Evolutionary conservation across 257 asterid species (phyloP).

Genomic region (Ligustrum vulgare): DNA sequence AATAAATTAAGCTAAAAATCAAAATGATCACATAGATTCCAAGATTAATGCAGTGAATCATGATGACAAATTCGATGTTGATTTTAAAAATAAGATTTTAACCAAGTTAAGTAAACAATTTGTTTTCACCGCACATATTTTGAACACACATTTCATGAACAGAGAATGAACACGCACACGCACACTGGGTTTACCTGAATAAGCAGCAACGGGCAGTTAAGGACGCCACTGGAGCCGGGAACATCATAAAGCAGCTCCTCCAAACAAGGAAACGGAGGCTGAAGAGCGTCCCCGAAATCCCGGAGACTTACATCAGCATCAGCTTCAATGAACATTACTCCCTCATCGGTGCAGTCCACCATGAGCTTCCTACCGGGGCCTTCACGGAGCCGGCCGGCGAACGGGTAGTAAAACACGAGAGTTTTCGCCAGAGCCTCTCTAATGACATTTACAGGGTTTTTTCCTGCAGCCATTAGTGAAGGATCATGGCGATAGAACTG

Average conservation of each 20-base stretch:
- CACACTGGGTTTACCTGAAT: slow-evolving; percentile 46
- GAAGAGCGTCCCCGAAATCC: slow-evolving; percentile 56
- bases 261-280: slow-evolving; percentile 62
- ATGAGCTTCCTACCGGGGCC: slow-evolving; percentile 46
- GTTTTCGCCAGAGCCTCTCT: slow-evolving; percentile 52
- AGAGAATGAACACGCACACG: neutral
- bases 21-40: too few species aligned
- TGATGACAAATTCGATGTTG: neutral
- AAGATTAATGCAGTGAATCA: too few species aligned
- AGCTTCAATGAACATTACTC: slow-evolving; percentile 60
- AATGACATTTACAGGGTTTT: slow-evolving; percentile 52
- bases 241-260: slow-evolving; percentile 65
- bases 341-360: slow-evolving; percentile 81
- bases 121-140: too few species aligned
- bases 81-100: too few species aligned
- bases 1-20: too few species aligned
- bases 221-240: slow-evolving; percentile 50
- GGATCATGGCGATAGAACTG: slow-evolving; percentile 46
- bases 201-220: slow-evolving; percentile 48
- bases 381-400: slow-evolving; percentile 69
- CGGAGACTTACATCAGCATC: slow-evolving; percentile 54
- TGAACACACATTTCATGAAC: too few species aligned
- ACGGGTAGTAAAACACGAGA: slow-evolving; percentile 67
- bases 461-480: slow-evolving; percentile 19
- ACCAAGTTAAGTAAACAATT: too few species aligned